Conservation (phyloP, 2,329 filamentous ascomycete species). For the Fusarium pseudograminearum region DNA sequence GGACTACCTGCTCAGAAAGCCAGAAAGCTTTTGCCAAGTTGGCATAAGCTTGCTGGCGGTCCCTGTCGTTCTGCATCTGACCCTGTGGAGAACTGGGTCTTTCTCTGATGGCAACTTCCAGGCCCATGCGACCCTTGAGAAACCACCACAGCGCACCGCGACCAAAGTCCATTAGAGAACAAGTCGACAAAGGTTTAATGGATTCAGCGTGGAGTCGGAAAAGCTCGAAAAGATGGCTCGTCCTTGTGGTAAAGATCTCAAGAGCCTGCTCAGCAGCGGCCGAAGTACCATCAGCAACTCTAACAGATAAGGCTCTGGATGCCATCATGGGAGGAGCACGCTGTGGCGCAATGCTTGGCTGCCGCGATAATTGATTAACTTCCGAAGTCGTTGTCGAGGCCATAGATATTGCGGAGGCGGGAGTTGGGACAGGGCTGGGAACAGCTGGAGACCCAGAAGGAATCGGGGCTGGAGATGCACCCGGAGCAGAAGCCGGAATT, state of each 20-base stretch:
- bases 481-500: slow-evolving; percentile 12
- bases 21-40: slow-evolving; percentile 89
- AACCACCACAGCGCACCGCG: slow-evolving; percentile 91
- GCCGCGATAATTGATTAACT: slow-evolving; percentile 40
- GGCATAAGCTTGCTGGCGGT: slow-evolving; percentile 81
- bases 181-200: slow-evolving; percentile 72
- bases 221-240: slow-evolving; percentile 78
- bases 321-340: slow-evolving; percentile 48
- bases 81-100: slow-evolving; percentile 64
- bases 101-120: slow-evolving; percentile 79
- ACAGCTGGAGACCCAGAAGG: slow-evolving; percentile 15
- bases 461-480: slow-evolving; percentile 1
- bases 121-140: slow-evolving; percentile 78
- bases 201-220: slow-evolving; percentile 84
- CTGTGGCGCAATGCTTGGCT: slow-evolving; percentile 44
- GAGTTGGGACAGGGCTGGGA: slow-evolving; percentile 5
- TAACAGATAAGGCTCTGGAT: slow-evolving; percentile 53
- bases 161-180: slow-evolving; percentile 74
- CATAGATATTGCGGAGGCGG: neutral
- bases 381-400: slow-evolving; percentile 28
- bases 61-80: slow-evolving; percentile 65
- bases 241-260: slow-evolving; percentile 75
- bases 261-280: slow-evolving; percentile 74
- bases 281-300: slow-evolving; percentile 56
- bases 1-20: slow-evolving; percentile 72